Conservation (phyloP, 176 grass and related monocot species). For the Olyra latifolia region DNA sequence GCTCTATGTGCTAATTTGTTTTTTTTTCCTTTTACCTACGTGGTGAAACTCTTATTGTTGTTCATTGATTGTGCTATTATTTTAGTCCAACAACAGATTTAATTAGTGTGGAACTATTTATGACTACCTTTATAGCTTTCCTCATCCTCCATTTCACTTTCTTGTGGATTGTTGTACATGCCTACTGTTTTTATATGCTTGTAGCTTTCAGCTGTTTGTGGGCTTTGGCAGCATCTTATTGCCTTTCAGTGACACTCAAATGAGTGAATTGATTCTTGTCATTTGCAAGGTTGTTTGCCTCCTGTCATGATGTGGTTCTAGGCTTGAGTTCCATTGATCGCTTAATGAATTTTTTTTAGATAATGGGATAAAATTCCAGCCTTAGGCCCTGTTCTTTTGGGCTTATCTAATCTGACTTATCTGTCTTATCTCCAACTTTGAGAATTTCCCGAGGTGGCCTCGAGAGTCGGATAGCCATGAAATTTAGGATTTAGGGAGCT, state of each 20-base stretch:
- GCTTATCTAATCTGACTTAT: too few relatives aligned
- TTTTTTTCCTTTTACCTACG: neutral
- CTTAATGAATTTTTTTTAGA: constrained; percentile 17
- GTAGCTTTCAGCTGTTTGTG: neutral
- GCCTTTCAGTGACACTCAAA: neutral
- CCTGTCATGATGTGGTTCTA: neutral
- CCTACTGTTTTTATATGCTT: neutral
- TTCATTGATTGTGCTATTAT: neutral
- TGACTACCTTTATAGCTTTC: neutral
- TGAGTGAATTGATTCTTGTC: neutral
- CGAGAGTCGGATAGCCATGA: too few relatives aligned
- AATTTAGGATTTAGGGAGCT: too few relatives aligned
- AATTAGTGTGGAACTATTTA: neutral
- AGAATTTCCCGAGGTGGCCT: too few relatives aligned
- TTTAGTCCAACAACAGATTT: neutral
- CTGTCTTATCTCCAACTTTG: too few relatives aligned
- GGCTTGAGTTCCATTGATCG: neutral
- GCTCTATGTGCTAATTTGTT: neutral
- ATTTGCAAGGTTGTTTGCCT: neutral
- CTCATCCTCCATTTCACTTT: neutral
- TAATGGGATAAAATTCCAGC: too few relatives aligned
- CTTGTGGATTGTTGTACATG: neutral
- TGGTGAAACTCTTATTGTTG: neutral
- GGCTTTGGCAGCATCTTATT: neutral
- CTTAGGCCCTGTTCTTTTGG: too few relatives aligned